Evolutionary conservation across 108 stramenopile genomes (phyloP).

Genomic region (Aurantiochytrium sp.): DNA sequence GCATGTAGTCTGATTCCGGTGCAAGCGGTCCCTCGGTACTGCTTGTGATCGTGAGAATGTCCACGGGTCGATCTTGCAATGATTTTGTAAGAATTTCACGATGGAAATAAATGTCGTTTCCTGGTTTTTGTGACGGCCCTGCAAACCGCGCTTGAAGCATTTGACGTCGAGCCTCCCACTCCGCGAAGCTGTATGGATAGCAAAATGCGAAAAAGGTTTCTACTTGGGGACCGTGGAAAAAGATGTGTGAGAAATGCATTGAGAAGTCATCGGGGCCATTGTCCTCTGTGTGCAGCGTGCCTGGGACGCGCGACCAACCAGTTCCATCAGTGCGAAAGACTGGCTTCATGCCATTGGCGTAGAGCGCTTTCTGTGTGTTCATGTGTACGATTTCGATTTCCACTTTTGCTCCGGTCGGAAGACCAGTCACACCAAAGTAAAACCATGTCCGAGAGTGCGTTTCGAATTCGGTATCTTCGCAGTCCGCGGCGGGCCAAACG

Average conservation of each 20-base stretch:
- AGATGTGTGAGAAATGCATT: not conserved
- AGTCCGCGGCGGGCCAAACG: not conserved
- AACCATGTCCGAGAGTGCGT: constrained; percentile 23
- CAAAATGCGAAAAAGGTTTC: constrained; percentile 38
- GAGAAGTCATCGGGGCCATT: not conserved
- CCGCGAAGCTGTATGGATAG: constrained; percentile 38
- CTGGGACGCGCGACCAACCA: not conserved
- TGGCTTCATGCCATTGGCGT: constrained; percentile 18
- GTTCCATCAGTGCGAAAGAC: not conserved
- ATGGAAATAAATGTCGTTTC: constrained; percentile 43
- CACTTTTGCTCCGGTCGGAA: not conserved
- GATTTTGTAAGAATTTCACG: constrained; percentile 43
- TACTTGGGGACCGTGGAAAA: not conserved
- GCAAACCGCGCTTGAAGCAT: not conserved
- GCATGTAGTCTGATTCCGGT: not conserved
- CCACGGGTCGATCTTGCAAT: constrained; percentile 44
- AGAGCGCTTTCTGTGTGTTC: constrained; percentile 21
- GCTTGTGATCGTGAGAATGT: constrained; percentile 39
- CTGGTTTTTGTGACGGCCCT: not conserved
- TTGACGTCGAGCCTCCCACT: constrained; percentile 21
- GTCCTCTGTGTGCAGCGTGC: not conserved
- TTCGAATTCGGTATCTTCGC: constrained; percentile 18
- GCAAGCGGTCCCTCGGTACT: not conserved
- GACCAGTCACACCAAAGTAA: not conserved
- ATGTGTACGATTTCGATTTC: not conserved